These are phyloP conservation scores for Pecoramyces ruminantium DNA, from an alignment of 192 early-diverging fungal genomes.

Conservation along the genomic window DNA sequence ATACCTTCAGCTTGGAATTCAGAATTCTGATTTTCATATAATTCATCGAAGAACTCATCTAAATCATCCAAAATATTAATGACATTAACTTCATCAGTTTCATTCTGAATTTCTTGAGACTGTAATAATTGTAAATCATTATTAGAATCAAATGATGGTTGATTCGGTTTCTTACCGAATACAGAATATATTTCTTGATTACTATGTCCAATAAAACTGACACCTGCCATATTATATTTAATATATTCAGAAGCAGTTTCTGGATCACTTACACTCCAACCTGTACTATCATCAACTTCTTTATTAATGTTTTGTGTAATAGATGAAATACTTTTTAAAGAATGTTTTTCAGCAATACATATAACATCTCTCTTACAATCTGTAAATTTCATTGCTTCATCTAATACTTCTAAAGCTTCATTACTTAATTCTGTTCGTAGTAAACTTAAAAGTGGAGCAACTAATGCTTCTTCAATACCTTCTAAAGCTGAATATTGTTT, in stretches of 20 bases:
- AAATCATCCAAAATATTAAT: slow-evolving; percentile 19
- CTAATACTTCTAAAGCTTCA: slow-evolving; percentile 55
- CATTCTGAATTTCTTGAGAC: neutral
- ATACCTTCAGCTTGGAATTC: neutral
- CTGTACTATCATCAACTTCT: slow-evolving; percentile 3
- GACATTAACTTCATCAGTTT: slow-evolving; percentile 9
- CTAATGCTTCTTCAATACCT: slow-evolving; percentile 38
- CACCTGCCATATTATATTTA: slow-evolving; percentile 21
- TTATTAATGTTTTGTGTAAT: neutral
- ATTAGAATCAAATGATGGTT: neutral
- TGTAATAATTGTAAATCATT: neutral
- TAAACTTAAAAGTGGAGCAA: slow-evolving; percentile 48
- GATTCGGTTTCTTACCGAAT: slow-evolving; percentile 9
- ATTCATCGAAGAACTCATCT: slow-evolving; percentile 23
- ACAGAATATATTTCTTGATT: slow-evolving; percentile 10
- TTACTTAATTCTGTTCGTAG: slow-evolving; percentile 42
- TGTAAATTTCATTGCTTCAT: slow-evolving; percentile 21
- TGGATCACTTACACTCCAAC: slow-evolving; percentile 13
- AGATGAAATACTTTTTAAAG: slow-evolving; percentile 13
- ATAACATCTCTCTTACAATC: slow-evolving; percentile 10
- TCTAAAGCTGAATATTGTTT: slow-evolving; percentile 11
- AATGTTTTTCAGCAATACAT: slow-evolving; percentile 10
- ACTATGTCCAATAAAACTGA: slow-evolving; percentile 18
- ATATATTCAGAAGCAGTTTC: slow-evolving; percentile 7
- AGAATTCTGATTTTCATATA: slow-evolving; percentile 5